Base-by-base conservation (phyloP, 768 basidiomycete species). In the Boletus rubropictus region DNA sequence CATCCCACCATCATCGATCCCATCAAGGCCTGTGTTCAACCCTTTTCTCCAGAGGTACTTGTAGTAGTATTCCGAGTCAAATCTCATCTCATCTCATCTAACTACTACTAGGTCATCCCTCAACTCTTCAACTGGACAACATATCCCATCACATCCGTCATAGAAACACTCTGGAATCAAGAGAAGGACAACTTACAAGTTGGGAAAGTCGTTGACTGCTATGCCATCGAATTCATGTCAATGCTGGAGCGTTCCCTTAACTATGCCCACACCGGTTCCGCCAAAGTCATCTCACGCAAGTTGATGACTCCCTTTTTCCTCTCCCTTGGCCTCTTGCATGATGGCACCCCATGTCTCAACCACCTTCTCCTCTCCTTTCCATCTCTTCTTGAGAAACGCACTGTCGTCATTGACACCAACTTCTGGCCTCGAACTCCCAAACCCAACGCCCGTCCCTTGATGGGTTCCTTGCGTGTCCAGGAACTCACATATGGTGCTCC, bases 161-260 rank as follows among this genome's bases (percentile, higher is more conserved):
- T 50, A 10, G 27, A 53, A 8, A 2, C 21, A 0, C 1, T 50
- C 0, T 53, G 48, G 40, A 25, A 43, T 17, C 28, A 49, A 7
- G 10, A 20, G 3, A 0, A 17, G 1, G 3, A 4, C 7, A 7
- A 11, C 20, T 20, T 36, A 11, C 3, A 12, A 1, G 5, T 14
- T 0, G 35, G 35, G 6, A 12, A 20, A 3, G 2, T 0, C 2
- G 12, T 52, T 1, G 14, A 38, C 22, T 42, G 41, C 0, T 50
- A 50, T 7, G 18, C 33, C 2, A 10, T 53, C 2, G 45, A 50
- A 12, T 28, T 53, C 38, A 47, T 53, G 48, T 38, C 49, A 3
- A 53, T 53, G 32, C 17, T 46, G 3, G 52, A 53, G 14, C 15
- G 36, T 1, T 5, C 36, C 0, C 44, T 53, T 0, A 53, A 50